These are phyloP conservation scores for Annulohypoxylon stygium DNA, from an alignment of 495 filamentous ascomycete genomes.

Conservation along the genomic window DNA sequence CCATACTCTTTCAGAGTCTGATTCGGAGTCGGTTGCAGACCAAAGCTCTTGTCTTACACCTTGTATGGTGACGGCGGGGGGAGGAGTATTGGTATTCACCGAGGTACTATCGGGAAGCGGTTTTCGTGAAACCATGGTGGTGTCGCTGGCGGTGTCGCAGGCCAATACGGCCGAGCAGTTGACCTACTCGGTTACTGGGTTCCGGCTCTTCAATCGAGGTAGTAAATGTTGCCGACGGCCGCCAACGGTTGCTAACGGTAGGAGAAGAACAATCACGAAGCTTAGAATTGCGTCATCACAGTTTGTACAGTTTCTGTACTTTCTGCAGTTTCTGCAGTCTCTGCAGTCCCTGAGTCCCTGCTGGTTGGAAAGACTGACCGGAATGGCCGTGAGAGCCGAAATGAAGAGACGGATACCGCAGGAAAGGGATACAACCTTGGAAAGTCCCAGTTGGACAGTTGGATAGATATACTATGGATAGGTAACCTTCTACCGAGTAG, in stretches of 20 bases:
- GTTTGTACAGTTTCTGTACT: neutral
- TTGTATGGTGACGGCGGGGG: conserved; percentile 50
- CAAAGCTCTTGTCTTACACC: conserved; percentile 50
- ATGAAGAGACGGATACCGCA: neutral
- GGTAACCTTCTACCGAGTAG: neutral
- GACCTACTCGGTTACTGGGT: neutral
- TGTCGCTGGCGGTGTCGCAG: conserved; percentile 27
- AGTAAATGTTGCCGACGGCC: conserved; percentile 21
- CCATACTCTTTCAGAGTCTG: conserved; percentile 55
- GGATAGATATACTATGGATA: neutral
- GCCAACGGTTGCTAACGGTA: neutral
- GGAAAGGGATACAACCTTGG: neutral
- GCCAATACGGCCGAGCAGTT: conserved; percentile 35
- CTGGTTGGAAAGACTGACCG: neutral
- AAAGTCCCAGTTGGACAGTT: neutral
- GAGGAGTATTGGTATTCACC: conserved; percentile 41
- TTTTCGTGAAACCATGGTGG: conserved; percentile 54
- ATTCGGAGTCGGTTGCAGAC: conserved; percentile 53
- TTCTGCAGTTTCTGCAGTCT: too few relatives aligned
- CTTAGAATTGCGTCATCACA: conserved; percentile 43
- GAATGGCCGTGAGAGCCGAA: conserved; percentile 4
- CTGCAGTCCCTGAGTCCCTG: too few relatives aligned
- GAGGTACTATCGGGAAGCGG: conserved; percentile 55
- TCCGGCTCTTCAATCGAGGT: neutral
- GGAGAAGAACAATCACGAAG: conserved; percentile 29